Evolutionary conservation across 2,329 filamentous ascomycete species (phyloP).

Genomic region (Orbilia brochopaga): DNA sequence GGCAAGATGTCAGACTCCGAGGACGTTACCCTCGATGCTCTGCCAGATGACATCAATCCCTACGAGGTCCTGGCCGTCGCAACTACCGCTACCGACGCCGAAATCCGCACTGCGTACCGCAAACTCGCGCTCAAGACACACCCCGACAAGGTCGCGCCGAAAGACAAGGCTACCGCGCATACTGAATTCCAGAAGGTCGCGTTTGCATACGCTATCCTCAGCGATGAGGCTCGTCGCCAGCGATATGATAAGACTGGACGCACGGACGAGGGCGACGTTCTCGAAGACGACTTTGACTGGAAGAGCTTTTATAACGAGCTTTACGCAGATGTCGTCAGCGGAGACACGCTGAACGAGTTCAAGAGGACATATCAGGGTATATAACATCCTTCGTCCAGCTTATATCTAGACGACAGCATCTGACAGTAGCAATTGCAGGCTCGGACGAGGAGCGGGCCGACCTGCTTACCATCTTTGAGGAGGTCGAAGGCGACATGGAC

Average conservation of each 20-base stretch:
- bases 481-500: constrained; percentile 76
- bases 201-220: constrained; percentile 92
- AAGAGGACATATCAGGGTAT: constrained; percentile 68
- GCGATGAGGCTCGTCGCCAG: constrained; percentile 76
- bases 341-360: constrained; percentile 76
- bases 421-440: constrained; percentile 62
- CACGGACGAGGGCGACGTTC: constrained; percentile 75
- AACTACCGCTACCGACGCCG: constrained; percentile 72
- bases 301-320: constrained; percentile 84
- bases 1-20: constrained; percentile 32
- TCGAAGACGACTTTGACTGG: constrained; percentile 87
- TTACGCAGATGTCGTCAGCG: constrained; percentile 76
- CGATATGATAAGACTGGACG: constrained; percentile 91
- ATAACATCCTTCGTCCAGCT: background rate
- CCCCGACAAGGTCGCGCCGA: constrained; percentile 77
- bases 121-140: constrained; percentile 88
- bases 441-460: constrained; percentile 84
- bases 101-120: constrained; percentile 89
- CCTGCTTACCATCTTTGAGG: constrained; percentile 76
- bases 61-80: constrained; percentile 79
- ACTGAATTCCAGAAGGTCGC: constrained; percentile 86
- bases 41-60: constrained; percentile 71
- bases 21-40: constrained; percentile 56
- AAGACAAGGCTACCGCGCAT: constrained; percentile 75
- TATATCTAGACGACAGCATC: background rate